These are phyloP conservation scores for Fusarium hostae DNA, from an alignment of 2,329 filamentous ascomycete genomes.

Conservation along the genomic window DNA sequence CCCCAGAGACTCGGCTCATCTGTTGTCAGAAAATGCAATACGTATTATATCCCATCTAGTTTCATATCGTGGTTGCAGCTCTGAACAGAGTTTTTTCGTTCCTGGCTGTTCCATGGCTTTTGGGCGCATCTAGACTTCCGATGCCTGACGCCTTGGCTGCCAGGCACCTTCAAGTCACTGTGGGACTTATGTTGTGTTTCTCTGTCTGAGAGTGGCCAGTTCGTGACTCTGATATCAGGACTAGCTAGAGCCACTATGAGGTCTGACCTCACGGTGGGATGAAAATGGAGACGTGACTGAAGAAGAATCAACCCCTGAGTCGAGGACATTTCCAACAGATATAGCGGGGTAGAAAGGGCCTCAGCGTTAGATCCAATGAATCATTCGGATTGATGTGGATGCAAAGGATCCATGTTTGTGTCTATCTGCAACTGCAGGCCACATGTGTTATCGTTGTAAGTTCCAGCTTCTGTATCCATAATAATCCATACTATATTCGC, in stretches of 20 bases:
- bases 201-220: conserved; percentile 3
- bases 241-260: conserved; percentile 13
- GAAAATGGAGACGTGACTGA: conserved; percentile 4
- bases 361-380: conserved; percentile 9
- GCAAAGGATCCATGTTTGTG: not conserved
- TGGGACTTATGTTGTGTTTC: conserved; percentile 2
- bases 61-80: conserved; percentile 13
- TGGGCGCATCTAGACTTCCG: conserved; percentile 24
- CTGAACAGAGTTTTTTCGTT: not conserved
- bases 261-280: conserved; percentile 7
- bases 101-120: conserved; percentile 15
- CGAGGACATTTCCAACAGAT: conserved; percentile 15
- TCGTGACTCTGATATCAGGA: not conserved
- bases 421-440: not conserved
- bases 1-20: not conserved
- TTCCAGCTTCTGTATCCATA: not conserved
- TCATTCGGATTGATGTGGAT: not conserved
- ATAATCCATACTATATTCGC: not conserved
- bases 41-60: not conserved
- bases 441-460: conserved; percentile 1
- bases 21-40: conserved; percentile 5
- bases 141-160: conserved; percentile 10
- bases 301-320: conserved; percentile 7
- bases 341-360: conserved; percentile 24
- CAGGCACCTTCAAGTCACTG: conserved; percentile 5